These are phyloP conservation scores for Camelina sativa DNA, from an alignment of 345 rosid genomes.

Conservation along the genomic window DNA sequence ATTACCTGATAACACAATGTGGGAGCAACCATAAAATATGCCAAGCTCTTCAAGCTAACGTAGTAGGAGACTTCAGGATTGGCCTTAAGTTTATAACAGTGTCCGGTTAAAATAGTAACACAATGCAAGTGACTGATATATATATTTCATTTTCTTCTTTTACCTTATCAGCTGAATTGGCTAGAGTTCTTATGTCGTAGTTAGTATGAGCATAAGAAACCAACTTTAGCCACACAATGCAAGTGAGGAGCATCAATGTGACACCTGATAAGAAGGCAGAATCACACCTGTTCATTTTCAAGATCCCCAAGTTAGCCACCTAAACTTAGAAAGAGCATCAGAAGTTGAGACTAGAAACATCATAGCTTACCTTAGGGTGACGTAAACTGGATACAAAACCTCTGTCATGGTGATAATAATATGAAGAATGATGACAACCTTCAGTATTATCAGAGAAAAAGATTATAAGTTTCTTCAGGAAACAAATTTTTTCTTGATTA, in stretches of 20 bases:
- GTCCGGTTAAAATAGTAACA: constrained; percentile 21
- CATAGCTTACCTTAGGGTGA: constrained; percentile 71
- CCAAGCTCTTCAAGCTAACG: constrained; percentile 77
- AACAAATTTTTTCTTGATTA: not conserved
- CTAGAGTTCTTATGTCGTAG: constrained; percentile 75
- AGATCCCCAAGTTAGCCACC: constrained; percentile 31
- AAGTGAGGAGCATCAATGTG: constrained; percentile 88
- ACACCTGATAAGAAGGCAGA: constrained; percentile 88
- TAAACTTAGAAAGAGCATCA: constrained; percentile 5
- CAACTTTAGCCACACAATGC: constrained; percentile 96
- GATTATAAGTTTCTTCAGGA: not conserved
- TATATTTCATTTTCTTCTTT: not conserved
- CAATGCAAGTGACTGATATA: constrained; percentile 7
- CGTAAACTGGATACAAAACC: constrained; percentile 77
- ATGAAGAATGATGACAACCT: constrained; percentile 72
- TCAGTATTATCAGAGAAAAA: constrained; percentile 38
- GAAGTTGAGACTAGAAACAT: constrained; percentile 22
- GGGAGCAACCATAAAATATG: constrained; percentile 95
- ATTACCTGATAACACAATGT: constrained; percentile 97
- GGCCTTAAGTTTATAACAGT: constrained; percentile 50
- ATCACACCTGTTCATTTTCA: constrained; percentile 70
- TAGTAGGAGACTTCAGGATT: constrained; percentile 51
- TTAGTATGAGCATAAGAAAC: constrained; percentile 94
- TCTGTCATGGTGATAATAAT: constrained; percentile 67
- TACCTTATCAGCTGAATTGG: constrained; percentile 75